A percentile compares a stretch with the other conserved stretches of the same genome.
Conservation (phyloP, 768 basidiomycete species). For the Hysterangium stoloniferum region DNA sequence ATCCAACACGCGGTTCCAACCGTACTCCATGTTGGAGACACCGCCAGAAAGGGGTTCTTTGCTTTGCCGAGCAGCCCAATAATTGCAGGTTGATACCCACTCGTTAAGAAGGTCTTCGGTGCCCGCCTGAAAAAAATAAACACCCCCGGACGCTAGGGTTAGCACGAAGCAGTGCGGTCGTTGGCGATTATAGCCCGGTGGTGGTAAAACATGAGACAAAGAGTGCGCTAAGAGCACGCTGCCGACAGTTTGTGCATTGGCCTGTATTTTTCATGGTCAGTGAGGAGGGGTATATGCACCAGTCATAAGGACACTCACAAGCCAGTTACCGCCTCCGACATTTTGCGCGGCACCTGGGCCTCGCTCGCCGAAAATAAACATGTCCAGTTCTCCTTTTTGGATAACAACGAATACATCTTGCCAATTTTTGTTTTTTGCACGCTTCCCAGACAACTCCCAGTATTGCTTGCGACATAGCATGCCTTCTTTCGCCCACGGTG, state of each 20-base stretch:
- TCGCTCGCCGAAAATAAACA: slow-evolving; percentile 89
- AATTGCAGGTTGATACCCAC: slow-evolving; percentile 99
- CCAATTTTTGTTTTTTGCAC: slow-evolving; percentile 88
- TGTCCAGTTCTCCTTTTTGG: slow-evolving; percentile 86
- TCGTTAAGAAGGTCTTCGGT: slow-evolving; percentile 98
- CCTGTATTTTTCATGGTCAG: slow-evolving; percentile 34
- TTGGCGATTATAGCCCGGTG: slow-evolving; percentile 85
- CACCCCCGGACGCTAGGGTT: slow-evolving; percentile 78
- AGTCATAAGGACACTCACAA: slow-evolving; percentile 48
- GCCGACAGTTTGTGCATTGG: slow-evolving; percentile 84
- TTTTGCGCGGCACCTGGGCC: slow-evolving; percentile 52
- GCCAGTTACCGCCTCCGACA: slow-evolving; percentile 90
- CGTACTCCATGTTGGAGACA: slow-evolving; percentile 99
- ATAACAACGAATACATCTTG: slow-evolving; percentile 94
- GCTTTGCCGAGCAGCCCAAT: slow-evolving; percentile 94
- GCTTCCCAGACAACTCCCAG: slow-evolving; percentile 77
- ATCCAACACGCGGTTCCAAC: slow-evolving; percentile 81
- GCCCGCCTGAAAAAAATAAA: slow-evolving; percentile 98
- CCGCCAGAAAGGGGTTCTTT: slow-evolving; percentile 94
- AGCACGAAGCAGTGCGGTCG: slow-evolving; percentile 94
- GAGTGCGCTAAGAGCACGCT: slow-evolving; percentile 80
- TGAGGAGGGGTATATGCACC: slow-evolving; percentile 8
- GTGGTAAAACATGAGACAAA: slow-evolving; percentile 77
- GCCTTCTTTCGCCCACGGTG: slow-evolving; percentile 99
- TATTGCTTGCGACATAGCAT: slow-evolving; percentile 93